phyloP scores from a whole-genome alignment of 2,329 filamentous ascomycete species.

The Colletotrichum tropicicola region DNA sequence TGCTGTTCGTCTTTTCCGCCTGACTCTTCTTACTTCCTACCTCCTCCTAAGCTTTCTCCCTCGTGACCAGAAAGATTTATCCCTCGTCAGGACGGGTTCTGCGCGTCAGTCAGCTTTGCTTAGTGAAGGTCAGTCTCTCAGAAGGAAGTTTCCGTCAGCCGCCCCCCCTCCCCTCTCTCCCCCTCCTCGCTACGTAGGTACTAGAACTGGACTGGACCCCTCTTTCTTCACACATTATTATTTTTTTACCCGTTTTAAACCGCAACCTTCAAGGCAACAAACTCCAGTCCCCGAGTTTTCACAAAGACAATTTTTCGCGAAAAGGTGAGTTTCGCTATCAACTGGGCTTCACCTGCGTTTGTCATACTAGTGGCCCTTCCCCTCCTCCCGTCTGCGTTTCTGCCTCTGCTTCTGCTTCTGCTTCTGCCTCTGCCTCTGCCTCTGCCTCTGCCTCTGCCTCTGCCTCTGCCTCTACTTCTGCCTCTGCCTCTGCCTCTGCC shows the following conservation, averaged over 20 bases:
- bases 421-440: background rate
- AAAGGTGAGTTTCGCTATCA: conserved; percentile 21
- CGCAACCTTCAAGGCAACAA: conserved; percentile 19
- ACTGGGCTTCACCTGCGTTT: conserved; percentile 4
- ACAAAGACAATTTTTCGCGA: conserved; percentile 22
- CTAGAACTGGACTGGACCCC: conserved; percentile 19
- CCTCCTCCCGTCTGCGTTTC: background rate
- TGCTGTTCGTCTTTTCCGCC: too few species aligned
- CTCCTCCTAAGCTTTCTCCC: too few species aligned
- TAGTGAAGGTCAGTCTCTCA: too few species aligned
- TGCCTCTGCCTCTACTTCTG: background rate
- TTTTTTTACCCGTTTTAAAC: conserved; percentile 22
- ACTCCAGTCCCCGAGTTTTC: conserved; percentile 1
- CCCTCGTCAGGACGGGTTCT: too few species aligned
- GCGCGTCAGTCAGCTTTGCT: too few species aligned
- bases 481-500: background rate
- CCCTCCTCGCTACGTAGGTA: background rate
- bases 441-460: background rate
- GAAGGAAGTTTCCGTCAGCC: too few species aligned
- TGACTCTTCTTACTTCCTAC: too few species aligned
- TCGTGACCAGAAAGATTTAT: too few species aligned
- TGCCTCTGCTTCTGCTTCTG: background rate
- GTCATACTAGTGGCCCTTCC: background rate
- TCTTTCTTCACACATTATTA: conserved; percentile 27
- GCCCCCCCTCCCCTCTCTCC: background rate